Evolutionary conservation across 768 basidiomycete genomes (phyloP), one percentile per base, ranked within the genome.

Genomic region (Phallus indusiatus): DNA sequence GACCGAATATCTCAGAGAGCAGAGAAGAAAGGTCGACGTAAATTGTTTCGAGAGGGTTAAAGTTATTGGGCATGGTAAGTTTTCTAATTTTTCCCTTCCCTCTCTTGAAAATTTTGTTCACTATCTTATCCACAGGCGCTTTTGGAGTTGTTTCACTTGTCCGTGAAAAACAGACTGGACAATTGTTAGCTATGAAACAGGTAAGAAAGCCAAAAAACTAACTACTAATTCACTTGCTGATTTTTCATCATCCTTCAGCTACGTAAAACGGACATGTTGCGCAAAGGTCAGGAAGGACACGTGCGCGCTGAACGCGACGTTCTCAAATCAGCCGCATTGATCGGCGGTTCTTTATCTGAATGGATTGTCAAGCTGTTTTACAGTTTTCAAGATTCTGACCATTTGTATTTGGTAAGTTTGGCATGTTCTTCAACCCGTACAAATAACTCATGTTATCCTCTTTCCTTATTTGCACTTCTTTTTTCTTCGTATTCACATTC

Each of bases 111-210:
- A 50, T 14, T 16, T 51, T 36, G 42, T 28, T 46, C 56, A 60
- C 48, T 55, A 68, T 67, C 35, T 64, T 65, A 63, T 64, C 56
- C 61, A 61, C 71, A 87, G 92, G 92, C 65, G 94, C 94, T 10
- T 97, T 99, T 73, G 95, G 94, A 0, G 94, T 97, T 49, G 95
- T 99, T 17, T 89, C 86, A 10, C 82, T 99, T 53, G 95, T 96
- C 42, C 83, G 78, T 71, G 93, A 97, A 72, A 81, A 81, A 65
- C 77, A 81, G 22, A 82, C 84, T 4, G 89, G 90, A 17, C 81
- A 83, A 61, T 75, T 97, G 50, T 97, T 85, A 67, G 94, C 94
- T 56, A 97, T 99, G 91, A 99, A 97, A 72, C 90, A 97, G 86
- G 89, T 90, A 47, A 50, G 65, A 52, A 64, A 55, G 62, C 64